Evolutionary conservation across 139 green algal genomes (phyloP), one percentile per base, ranked within the genome.

Genomic region (Tetratostichococcus sp.): DNA sequence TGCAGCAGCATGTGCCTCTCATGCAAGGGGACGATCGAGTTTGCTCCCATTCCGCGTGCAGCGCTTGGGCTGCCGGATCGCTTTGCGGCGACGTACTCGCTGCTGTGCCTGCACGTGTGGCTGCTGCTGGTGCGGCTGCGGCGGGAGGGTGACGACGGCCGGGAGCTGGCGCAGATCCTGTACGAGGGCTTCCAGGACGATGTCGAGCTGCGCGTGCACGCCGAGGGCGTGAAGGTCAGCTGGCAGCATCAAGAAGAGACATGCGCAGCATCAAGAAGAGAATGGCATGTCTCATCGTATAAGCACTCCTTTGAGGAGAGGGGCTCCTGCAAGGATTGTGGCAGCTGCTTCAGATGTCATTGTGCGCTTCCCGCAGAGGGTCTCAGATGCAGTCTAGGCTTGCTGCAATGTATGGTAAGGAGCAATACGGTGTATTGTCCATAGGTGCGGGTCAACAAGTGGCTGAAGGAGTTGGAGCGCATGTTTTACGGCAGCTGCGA

Each of bases 91-190:
- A 62, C 57, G 28, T 83, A 91, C 73, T 71, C 73, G 19, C 59
- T 88, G 50, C 70, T 90, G 19, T 83, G 69, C 66, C 75, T 91
- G 31, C 86, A 91, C 75, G 75, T 91, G n/a, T 91, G 86, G 86
- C 69, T 91, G 82, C n/a, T 83, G 58, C 74, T 91, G 62, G 76
- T 74, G 43, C 80, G 86, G 25, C 78, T 91, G 75, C 80, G 82
- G 1, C n/a, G 66, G 21, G 85, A 91, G 77, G 86, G 80, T 57
- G 73, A 81, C 14, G 79, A 79, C 35, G 86, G 80, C 71, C 81
- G 79, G 42, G 68, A 82, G 30, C 65, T 89, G 35, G 77, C 83
- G 26, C 86, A 91, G 77, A 78, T 83, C 65, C 30, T 89, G 30
- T 91, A 91, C 57, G 86, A 91, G 39, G 67, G 76, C 31, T 91